Base-by-base conservation (phyloP, 1,284 basidiomycete genomes). In the Polyporus tsugae region DNA sequence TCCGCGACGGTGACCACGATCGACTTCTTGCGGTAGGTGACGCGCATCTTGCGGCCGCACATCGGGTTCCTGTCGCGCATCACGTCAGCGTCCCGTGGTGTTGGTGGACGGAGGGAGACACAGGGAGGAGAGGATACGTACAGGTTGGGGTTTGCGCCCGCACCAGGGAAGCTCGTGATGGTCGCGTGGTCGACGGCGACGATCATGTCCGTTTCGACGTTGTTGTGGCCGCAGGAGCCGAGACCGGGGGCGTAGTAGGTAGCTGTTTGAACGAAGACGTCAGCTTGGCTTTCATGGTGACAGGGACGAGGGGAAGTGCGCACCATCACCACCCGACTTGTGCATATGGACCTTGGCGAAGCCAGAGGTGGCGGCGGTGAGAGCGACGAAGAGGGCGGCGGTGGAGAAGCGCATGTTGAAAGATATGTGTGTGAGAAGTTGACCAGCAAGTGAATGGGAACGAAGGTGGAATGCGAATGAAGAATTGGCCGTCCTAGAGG, bases 1-100 rank as follows among this genome's bases (percentile, higher is more conserved):
- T 62, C 33, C 10, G 44, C 42, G 25, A 62, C 60, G 6, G 44
- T 38, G 42, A 62, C 60, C 5, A 36, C 17, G 29, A 62, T 44
- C 11, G 60, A 58, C 49, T 29, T 77, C 38, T 80, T 80, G 35
- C 80, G 80, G 44, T 77, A 58, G 42, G 66, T 66, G 38, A 64
- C 64, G 72, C 75, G 78, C 78, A 81, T 72, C 63, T 75, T 71
- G 73, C 76, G 75, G 38, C 76, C 75, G 70, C 81, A 80, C 44
- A 82, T 79, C 19, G 80, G 80, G 77, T 82, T 82, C 42, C 71
- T 72, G 53, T 13, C 4, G 38, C 2, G 57, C 10, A 25, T 39
- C 33, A 65, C 25, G 22, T 38, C 39, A 49, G 69, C 57, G 39
- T 29, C 49, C n/a, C 38, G 61, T 33, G 6, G 6, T 11, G 9